phyloP scores from a whole-genome alignment of 305 asterid species.

The Rubia tinctorum region DNA sequence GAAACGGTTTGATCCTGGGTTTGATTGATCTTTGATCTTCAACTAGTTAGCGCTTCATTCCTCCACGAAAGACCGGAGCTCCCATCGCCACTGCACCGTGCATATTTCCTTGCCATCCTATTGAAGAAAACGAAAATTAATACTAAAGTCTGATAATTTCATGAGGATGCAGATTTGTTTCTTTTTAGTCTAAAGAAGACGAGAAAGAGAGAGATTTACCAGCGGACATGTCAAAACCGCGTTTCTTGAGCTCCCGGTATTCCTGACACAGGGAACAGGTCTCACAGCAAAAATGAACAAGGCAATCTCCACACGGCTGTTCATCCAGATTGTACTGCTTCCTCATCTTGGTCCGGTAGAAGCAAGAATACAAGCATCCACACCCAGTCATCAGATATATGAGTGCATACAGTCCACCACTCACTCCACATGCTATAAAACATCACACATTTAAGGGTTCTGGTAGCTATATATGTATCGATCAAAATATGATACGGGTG shows the following conservation, averaged over 20 bases:
- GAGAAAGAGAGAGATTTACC: conserved; percentile 32
- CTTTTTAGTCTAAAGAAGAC: too few species aligned
- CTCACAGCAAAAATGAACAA: conserved; percentile 38
- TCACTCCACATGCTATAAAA: conserved; percentile 36
- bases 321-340: conserved; percentile 26
- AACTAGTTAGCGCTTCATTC: not conserved
- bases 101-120: not conserved
- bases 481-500: too few species aligned
- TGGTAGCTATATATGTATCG: too few species aligned
- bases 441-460: too few species aligned
- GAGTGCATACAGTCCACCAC: conserved; percentile 37
- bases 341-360: conserved; percentile 41
- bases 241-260: conserved; percentile 48
- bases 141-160: too few species aligned
- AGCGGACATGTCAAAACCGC: conserved; percentile 43
- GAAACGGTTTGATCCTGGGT: not conserved
- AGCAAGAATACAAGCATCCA: conserved; percentile 37
- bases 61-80: not conserved
- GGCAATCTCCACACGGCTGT: conserved; percentile 28
- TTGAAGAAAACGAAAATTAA: too few species aligned
- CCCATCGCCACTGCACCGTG: not conserved
- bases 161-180: too few species aligned
- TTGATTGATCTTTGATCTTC: not conserved
- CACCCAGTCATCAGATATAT: conserved; percentile 23
- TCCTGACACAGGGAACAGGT: conserved; percentile 50